Evolutionary conservation across 768 basidiomycete genomes (phyloP).

Genomic region (Mycena belliarum): DNA sequence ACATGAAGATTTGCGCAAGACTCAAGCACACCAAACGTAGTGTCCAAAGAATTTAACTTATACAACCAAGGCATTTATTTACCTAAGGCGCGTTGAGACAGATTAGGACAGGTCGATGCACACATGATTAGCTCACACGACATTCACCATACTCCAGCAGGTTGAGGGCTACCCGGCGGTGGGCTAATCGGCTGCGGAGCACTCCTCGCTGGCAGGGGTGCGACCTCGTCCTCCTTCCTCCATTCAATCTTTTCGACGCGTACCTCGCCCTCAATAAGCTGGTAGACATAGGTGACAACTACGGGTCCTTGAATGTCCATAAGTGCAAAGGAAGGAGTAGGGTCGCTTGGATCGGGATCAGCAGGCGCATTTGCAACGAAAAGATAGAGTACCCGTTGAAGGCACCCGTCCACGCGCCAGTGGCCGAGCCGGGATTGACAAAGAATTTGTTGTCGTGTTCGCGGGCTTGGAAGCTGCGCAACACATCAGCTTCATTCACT

Average conservation of each 20-base stretch:
- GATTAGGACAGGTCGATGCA: not conserved
- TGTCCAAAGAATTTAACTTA: not conserved
- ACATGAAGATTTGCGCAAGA: too few relatives aligned
- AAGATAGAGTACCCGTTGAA: slow-evolving; percentile 57
- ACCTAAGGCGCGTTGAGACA: not conserved
- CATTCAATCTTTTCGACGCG: slow-evolving; percentile 91
- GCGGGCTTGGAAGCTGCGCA: slow-evolving; percentile 75
- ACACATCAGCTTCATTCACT: slow-evolving; percentile 4
- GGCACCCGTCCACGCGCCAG: slow-evolving; percentile 89
- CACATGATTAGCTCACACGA: not conserved
- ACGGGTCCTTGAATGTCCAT: slow-evolving; percentile 98
- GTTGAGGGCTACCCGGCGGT: slow-evolving; percentile 20
- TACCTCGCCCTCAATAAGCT: slow-evolving; percentile 90
- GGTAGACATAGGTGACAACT: slow-evolving; percentile 96
- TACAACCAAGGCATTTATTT: not conserved
- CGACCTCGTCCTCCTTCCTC: slow-evolving; percentile 26
- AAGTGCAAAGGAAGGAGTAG: slow-evolving; percentile 91
- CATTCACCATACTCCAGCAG: slow-evolving; percentile 18
- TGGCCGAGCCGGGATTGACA: slow-evolving; percentile 93
- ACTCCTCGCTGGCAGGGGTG: slow-evolving; percentile 10
- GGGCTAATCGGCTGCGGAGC: slow-evolving; percentile 20
- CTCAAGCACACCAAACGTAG: too few relatives aligned
- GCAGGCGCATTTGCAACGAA: not conserved
- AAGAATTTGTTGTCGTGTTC: slow-evolving; percentile 93
- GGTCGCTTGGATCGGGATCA: slow-evolving; percentile 53